These are phyloP conservation scores for Alternaria gaisen DNA, from an alignment of 2,329 filamentous ascomycete genomes.

Conservation along the genomic window DNA sequence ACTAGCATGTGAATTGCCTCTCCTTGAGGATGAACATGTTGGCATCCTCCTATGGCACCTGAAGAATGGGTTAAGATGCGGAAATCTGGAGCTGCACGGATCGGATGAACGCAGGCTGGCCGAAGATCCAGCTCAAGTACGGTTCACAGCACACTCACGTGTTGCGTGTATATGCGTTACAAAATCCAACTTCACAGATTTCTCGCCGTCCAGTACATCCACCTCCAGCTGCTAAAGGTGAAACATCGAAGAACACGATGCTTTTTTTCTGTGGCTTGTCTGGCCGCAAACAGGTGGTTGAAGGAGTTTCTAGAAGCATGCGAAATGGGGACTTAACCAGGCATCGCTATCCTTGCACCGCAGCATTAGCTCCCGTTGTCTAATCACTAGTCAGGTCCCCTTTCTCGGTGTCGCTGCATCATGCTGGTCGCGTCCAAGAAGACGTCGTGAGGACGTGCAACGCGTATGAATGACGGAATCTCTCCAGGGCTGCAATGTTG, in stretches of 20 bases:
- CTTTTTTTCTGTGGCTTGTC: not conserved
- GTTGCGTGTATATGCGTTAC: not conserved
- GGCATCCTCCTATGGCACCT: too few species aligned
- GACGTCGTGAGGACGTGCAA: not conserved
- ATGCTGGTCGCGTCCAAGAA: conserved; percentile 5
- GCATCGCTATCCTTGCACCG: conserved; percentile 7
- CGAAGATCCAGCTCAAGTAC: not conserved
- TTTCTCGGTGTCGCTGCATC: conserved; percentile 9
- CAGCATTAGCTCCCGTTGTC: conserved; percentile 25
- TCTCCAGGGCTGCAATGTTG: not conserved
- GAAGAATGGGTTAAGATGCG: too few species aligned
- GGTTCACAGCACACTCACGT: not conserved
- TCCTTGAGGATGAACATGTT: too few species aligned
- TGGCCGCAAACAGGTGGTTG: not conserved
- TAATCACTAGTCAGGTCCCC: conserved; percentile 24
- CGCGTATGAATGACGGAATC: not conserved
- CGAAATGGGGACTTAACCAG: not conserved
- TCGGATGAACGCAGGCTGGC: too few species aligned
- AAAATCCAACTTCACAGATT: not conserved
- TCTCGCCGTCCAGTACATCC: not conserved
- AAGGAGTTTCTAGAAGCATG: not conserved
- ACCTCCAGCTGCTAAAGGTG: not conserved
- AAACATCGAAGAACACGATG: not conserved
- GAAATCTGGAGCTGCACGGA: too few species aligned
- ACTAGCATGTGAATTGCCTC: too few species aligned